Evolutionary conservation across 1,139 yeast species (phyloP).

Genomic region (Yamadazyma membranifaciens): DNA sequence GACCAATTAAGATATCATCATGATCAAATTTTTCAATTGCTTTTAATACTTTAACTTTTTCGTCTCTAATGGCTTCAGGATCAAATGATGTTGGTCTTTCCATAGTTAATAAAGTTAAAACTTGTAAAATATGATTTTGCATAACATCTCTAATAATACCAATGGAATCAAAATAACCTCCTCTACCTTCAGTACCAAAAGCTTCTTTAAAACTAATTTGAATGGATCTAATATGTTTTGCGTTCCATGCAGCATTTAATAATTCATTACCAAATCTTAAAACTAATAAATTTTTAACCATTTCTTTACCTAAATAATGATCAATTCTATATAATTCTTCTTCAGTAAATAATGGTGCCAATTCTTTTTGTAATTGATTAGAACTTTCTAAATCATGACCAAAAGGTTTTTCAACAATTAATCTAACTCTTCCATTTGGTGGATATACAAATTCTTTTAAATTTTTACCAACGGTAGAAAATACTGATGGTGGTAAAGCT

Average conservation of each 20-base stretch:
- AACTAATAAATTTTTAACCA: slow-evolving; percentile 90
- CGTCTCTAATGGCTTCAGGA: slow-evolving; percentile 94
- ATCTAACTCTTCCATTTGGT: slow-evolving; percentile 65
- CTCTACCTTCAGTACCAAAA: slow-evolving; percentile 98
- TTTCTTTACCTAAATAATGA: slow-evolving; percentile 95
- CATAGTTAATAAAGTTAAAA: slow-evolving; percentile 88
- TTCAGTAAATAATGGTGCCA: slow-evolving; percentile 86
- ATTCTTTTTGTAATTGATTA: slow-evolving; percentile 68
- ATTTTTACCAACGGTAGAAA: slow-evolving; percentile 73
- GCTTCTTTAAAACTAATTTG: slow-evolving; percentile 94
- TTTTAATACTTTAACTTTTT: slow-evolving; percentile 88
- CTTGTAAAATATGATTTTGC: slow-evolving; percentile 96
- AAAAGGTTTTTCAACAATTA: slow-evolving; percentile 95
- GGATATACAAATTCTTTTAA: slow-evolving; percentile 73
- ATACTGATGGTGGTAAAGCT: slow-evolving; percentile 93
- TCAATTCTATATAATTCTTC: slow-evolving; percentile 94
- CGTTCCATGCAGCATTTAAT: slow-evolving; percentile 84
- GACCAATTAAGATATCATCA: slow-evolving; percentile 78
- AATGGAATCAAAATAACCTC: slow-evolving; percentile 93
- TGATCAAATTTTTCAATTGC: slow-evolving; percentile 69
- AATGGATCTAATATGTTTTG: slow-evolving; percentile 69
- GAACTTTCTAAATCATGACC: slow-evolving; percentile 87
- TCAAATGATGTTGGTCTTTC: slow-evolving; percentile 89
- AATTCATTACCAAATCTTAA: slow-evolving; percentile 88
- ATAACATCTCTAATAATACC: slow-evolving; percentile 98